Base-by-base conservation (phyloP, 495 filamentous ascomycete genomes). In the Terfezia boudieri region DNA sequence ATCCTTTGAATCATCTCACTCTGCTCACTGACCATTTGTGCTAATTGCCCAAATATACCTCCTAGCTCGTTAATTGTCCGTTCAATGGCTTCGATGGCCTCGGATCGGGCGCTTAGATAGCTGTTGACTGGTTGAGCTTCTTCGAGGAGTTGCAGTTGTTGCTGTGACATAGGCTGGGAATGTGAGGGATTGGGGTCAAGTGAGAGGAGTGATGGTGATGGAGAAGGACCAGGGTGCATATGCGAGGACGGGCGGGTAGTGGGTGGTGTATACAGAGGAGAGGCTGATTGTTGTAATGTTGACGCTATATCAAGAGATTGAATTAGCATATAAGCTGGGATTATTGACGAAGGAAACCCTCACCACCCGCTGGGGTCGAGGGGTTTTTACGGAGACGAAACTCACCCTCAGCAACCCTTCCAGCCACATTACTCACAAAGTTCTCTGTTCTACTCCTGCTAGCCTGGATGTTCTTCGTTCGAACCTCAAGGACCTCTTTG, bases 401-500 rank as follows among this genome's bases (percentile, higher is more conserved):
- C 60, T 53, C 59, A 62, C 60, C 53, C 55, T 62, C 60, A 49
- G 53, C 56, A 48, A 58, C 62, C 37, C 50, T 62, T 46, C 56
- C 55, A 48, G 60, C 69, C 49, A 77, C 66, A 11, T 83, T 86
- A 2, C 84, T 88, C 22, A 96, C 84, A 58, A 98, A 98, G 63
- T 95, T 90, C 66, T 98, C 92, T 51, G 90, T 95, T 55, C 90
- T 71, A 46, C 84, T 81, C 37, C 86, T 76, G 49, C 85, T 89
- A 11, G 92, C 92, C 67, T 95, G 92, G 52, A 96, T 94, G 67
- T 98, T 98, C 71, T 95, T 94, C 49, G 90, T 98, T 36, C 90
- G 80, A 22, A 94, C 86, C 65, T 98, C 90, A 11, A 96, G 74
- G 0, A 96, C 89, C 59, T 95, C 89, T 67, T 96, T 95, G 76